Percentiles rank a stretch among this genome's conserved stretches.
Conservation (phyloP, 2,329 filamentous ascomycete species). For the Zymoseptoria brevis region DNA sequence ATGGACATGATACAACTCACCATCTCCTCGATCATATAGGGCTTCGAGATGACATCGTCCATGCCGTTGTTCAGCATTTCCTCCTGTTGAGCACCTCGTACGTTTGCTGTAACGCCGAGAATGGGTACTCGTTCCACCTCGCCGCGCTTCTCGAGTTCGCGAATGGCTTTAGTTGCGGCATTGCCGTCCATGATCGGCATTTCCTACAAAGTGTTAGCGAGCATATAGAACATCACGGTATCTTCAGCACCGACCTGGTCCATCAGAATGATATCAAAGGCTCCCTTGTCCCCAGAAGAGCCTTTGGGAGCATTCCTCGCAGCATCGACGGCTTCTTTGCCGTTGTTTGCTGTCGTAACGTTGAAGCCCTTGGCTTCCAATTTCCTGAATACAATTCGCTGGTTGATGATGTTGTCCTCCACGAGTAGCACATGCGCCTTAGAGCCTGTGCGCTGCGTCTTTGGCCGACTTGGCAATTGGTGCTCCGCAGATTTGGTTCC, state of each 20-base stretch:
- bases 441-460: slow-evolving; percentile 1
- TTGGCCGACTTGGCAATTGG: not conserved
- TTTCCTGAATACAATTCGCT: slow-evolving; percentile 25
- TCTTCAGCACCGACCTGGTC: slow-evolving; percentile 19
- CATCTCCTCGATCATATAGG: slow-evolving; percentile 29
- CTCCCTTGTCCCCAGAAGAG: slow-evolving; percentile 9
- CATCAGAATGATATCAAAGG: slow-evolving; percentile 28
- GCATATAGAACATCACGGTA: not conserved
- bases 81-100: slow-evolving; percentile 26
- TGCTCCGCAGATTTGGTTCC: not conserved
- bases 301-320: slow-evolving; percentile 15
- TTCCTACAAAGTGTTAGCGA: not conserved
- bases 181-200: slow-evolving; percentile 31
- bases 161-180: slow-evolving; percentile 22
- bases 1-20: slow-evolving; percentile 10
- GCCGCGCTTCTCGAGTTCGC: slow-evolving; percentile 18
- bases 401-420: slow-evolving; percentile 29
- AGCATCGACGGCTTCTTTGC: slow-evolving; percentile 26
- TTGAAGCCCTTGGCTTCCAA: slow-evolving; percentile 22
- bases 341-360: slow-evolving; percentile 28
- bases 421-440: slow-evolving; percentile 19
- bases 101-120: slow-evolving; percentile 30
- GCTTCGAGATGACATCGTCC: slow-evolving; percentile 28
- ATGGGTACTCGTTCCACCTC: slow-evolving; percentile 21
- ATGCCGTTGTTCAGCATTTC: slow-evolving; percentile 27